A percentile compares a stretch with the other conserved stretches of the same genome.
These are phyloP conservation scores for Didymella glomerata DNA, from an alignment of 2,329 filamentous ascomycete genomes.

Conservation along the genomic window DNA sequence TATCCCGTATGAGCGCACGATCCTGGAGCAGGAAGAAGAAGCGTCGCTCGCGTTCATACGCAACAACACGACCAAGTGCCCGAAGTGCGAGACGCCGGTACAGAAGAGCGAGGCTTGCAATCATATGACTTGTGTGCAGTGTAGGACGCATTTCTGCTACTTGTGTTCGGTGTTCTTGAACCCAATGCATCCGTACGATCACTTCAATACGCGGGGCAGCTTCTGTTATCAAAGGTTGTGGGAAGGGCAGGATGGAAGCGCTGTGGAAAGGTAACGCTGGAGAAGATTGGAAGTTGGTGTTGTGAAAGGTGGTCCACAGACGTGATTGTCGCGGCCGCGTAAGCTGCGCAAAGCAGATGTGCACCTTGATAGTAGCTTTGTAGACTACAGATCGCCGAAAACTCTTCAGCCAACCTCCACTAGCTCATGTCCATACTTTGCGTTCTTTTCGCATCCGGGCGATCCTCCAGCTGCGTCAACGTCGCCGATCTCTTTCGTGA, in stretches of 20 bases:
- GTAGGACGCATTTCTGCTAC: constrained; percentile 5
- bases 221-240: constrained; percentile 4
- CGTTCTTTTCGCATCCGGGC: constrained; percentile 10
- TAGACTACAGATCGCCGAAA: neutral
- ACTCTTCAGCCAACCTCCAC: neutral
- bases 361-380: neutral
- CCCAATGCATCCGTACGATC: neutral
- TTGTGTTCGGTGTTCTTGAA: constrained; percentile 6
- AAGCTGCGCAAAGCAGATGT: neutral
- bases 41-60: constrained; percentile 1
- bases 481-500: constrained; percentile 15
- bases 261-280: neutral
- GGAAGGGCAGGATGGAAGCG: constrained; percentile 2
- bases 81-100: neutral
- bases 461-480: constrained; percentile 12
- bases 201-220: neutral
- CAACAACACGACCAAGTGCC: constrained; percentile 1
- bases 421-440: constrained; percentile 18
- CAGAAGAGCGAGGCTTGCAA: constrained; percentile 11
- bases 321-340: neutral
- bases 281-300: too few relatives aligned
- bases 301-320: too few relatives aligned
- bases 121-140: constrained; percentile 3
- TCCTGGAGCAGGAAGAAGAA: neutral
- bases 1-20: neutral